phyloP scores from a whole-genome alignment of 1,284 basidiomycete species.

The Tausonia pullulans region DNA sequence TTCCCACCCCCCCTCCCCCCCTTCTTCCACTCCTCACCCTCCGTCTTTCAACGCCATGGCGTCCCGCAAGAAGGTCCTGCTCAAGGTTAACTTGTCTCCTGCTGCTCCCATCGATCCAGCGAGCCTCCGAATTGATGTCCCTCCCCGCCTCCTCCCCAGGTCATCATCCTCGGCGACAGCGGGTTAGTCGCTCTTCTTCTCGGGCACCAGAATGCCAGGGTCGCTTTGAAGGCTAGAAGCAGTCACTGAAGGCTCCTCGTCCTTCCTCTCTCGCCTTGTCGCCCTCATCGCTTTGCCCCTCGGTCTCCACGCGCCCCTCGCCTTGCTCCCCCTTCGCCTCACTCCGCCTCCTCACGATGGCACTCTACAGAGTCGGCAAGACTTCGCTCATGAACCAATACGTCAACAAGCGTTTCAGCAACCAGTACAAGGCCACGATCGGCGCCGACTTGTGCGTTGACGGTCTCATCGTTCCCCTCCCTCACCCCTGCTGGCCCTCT shows the following conservation, averaged over 20 bases:
- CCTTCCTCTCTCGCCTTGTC: not conserved
- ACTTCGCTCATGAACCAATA: slow-evolving; percentile 99
- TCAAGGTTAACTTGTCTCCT: slow-evolving; percentile 59
- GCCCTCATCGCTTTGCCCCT: not conserved
- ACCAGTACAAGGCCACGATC: slow-evolving; percentile 98
- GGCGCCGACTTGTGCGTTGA: slow-evolving; percentile 70
- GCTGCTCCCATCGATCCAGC: slow-evolving; percentile 5
- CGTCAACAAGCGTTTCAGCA: slow-evolving; percentile 99
- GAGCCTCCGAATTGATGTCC: too few relatives aligned
- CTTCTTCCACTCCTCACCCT: not conserved
- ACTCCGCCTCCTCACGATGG: not conserved
- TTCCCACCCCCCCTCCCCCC: not conserved
- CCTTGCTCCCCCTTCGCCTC: not conserved
- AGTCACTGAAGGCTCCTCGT: not conserved
- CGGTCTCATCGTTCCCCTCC: not conserved
- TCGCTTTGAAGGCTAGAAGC: too few relatives aligned
- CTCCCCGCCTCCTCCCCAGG: slow-evolving; percentile 41
- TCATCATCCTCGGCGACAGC: slow-evolving; percentile 96
- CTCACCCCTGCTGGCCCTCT: not conserved
- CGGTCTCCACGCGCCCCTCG: not conserved
- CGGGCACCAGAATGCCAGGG: too few relatives aligned
- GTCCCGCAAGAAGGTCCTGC: slow-evolving; percentile 61
- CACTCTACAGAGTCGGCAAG: slow-evolving; percentile 77
- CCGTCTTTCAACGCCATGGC: slow-evolving; percentile 34
- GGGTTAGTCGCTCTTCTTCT: slow-evolving; percentile 50